Base-by-base conservation (phyloP, 2,329 filamentous ascomycete species). In the Zopfia rhizophila region DNA sequence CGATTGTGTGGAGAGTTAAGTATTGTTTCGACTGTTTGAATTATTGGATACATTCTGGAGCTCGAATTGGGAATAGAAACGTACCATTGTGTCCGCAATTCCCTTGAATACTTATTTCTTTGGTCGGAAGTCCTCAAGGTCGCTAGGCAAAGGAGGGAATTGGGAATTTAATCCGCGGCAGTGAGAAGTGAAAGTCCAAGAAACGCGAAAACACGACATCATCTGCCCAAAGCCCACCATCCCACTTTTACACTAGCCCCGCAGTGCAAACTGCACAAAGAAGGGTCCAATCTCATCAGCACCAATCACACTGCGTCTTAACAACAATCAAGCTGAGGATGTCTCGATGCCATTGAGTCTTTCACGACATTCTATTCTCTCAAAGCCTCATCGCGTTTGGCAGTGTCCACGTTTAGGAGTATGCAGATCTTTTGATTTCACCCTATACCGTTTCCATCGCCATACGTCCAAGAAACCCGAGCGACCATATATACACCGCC, bases 21-120 rank as follows among this genome's bases (percentile, higher is more conserved):
- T 97, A 99, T 87, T 97, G 94, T 78, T 97, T 97, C 44, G 94
- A 99, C 94, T 97, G 47, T 35, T 16, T 25, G 13, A 23, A 36
- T 66, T 46, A 61, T n/a, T n/a, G 51, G 18, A 35, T 36, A 22
- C 11, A 23, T 12, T n/a, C n/a, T n/a, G n/a, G 11, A 16, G 16
- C n/a, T 22, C 2, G 12, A n/a, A n/a, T 31, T n/a, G 25, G 24
- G 13, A 27, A 23, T 7, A 5, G n/a, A 14, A 11, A 18, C 29
- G 13, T 52, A 58, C 55, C 55, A 58, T 58, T 24, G 7, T 47
- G 31, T 28, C 30, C 16, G 27, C 29, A 24, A 13, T 14, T 14
- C 13, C 28, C 37, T 14, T 29, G 11, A 28, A 16, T 11, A 18
- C n/a, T n/a, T n/a, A n/a, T n/a, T n/a, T n/a, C n/a, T n/a, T n/a